A percentile compares a stretch with the other conserved stretches of the same genome.
Evolutionary conservation across 257 asterid species (phyloP).

Genomic region (Phtheirospermum japonicum): DNA sequence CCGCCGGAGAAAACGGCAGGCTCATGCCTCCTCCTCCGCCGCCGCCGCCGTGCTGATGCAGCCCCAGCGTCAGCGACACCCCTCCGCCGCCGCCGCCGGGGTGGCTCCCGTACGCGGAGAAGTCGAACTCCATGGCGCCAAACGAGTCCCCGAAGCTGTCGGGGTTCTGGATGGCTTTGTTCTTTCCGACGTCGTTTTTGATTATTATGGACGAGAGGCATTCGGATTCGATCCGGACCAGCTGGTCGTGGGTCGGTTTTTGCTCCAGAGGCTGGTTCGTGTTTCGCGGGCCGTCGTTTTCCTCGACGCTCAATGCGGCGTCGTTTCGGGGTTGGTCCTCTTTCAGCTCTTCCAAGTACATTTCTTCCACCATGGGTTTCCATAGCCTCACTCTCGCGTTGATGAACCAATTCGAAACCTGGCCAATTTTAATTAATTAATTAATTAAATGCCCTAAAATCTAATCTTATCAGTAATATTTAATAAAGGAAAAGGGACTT

Average conservation of each 20-base stretch:
- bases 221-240: conserved; percentile 64
- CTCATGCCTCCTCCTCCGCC: conserved; percentile 49
- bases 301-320: conserved; percentile 26
- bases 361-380: conserved; percentile 99
- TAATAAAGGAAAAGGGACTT: conserved; percentile 24
- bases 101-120: conserved; percentile 46
- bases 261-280: conserved; percentile 31
- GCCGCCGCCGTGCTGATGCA: conserved; percentile 57
- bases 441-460: conserved; percentile 19
- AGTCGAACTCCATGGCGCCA: conserved; percentile 58
- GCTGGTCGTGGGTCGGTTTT: conserved; percentile 65
- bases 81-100: conserved; percentile 36
- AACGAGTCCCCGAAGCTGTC: conserved; percentile 43
- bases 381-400: conserved; percentile 93
- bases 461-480: conserved; percentile 10
- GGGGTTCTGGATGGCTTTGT: conserved; percentile 28
- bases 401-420: conserved; percentile 98
- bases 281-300: conserved; percentile 7
- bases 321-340: conserved; percentile 30
- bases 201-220: conserved; percentile 69
- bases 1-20: conserved; percentile 38
- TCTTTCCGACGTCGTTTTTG: conserved; percentile 31
- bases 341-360: conserved; percentile 81
- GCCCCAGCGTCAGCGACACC: conserved; percentile 76
- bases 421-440: conserved; percentile 2